Evolutionary conservation across 352 stramenopile species (phyloP).

Genomic region (Pythium phragmiticola): DNA sequence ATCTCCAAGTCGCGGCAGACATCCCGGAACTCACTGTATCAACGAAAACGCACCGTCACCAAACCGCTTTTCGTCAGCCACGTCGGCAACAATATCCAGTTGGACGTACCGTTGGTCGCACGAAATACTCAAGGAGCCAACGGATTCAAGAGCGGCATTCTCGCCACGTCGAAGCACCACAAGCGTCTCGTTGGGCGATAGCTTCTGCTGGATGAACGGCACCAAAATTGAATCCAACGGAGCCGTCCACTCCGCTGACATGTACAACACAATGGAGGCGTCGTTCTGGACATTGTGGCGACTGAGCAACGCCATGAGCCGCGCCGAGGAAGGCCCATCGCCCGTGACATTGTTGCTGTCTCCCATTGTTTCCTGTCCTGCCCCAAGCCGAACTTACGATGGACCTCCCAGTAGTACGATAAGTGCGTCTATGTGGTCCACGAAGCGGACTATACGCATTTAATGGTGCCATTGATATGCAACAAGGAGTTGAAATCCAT

Average conservation of each 20-base stretch:
- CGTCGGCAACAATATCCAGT: not conserved
- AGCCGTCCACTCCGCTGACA: constrained; percentile 46
- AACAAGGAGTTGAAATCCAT: constrained; percentile 2
- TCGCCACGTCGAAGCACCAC: constrained; percentile 12
- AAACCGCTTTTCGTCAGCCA: not conserved
- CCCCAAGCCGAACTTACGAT: too few species aligned
- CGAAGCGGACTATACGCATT: constrained; percentile 1
- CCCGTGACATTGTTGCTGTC: not conserved
- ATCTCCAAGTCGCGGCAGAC: constrained; percentile 7
- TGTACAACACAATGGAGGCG: constrained; percentile 21
- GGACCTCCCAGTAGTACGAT: too few species aligned
- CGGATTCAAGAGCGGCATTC: not conserved
- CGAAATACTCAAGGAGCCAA: not conserved
- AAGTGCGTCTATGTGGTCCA: too few species aligned
- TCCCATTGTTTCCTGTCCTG: not conserved
- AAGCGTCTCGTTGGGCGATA: constrained; percentile 19
- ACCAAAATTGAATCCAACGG: constrained; percentile 36
- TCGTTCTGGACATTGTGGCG: not conserved
- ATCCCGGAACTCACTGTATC: constrained; percentile 18
- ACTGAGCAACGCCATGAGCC: not conserved
- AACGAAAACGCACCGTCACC: not conserved
- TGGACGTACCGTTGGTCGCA: constrained; percentile 4
- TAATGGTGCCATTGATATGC: constrained; percentile 23
- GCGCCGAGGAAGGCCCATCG: not conserved
- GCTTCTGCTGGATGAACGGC: constrained; percentile 20